Base-by-base conservation (phyloP, 2,329 filamentous ascomycete species). In the Beauveria asiatica region DNA sequence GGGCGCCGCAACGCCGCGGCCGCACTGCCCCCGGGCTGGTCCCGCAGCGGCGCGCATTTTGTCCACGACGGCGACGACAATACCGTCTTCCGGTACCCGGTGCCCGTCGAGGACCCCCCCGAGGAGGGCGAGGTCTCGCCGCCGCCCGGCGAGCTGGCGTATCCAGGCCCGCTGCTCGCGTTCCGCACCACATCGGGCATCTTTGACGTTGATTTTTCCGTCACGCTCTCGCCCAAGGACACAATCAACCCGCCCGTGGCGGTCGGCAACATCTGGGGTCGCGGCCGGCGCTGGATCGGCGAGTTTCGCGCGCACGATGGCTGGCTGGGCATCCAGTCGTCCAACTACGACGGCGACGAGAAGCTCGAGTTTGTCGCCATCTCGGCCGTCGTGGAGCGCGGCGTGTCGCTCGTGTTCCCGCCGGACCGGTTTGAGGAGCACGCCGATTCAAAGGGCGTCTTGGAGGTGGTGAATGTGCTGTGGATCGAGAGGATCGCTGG, bases 381-480 rank as follows among this genome's bases (percentile, higher is more conserved):
- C 8, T 76, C 74, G 39, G 70, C 68, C 10, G 74, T 71, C 3
- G 73, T 70, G 63, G 76, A 78, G 69, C 70, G 74, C n/a, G 66
- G 70, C n/a, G 74, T 73, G 3, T 75, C 74, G 5, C 70, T 74
- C 48, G 70, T 75, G 1, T 76, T 76, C 44, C 72, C 73, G 16
- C 62, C 68, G 21, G 75, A 76, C 16, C 68, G 69, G 19, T 77
- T 76, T 59, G 70, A 72, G 45, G 75, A 76, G 61, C 69, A 74
- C 54, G 73, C 73, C 68, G 74, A 76, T 60, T 66, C 67, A 1
- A 75, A 79, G 57, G 75, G 75, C 37, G 69, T 71, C 37, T 67
- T 80, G 30, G 75, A 79, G 60, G 74, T 78, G 65, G 73, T 78
- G 19, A 78, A 78, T 30, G 76, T 78, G 44, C 63, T 78, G 37